These are phyloP conservation scores for Alternaria longipes DNA, from an alignment of 2,329 filamentous ascomycete genomes.

Conservation along the genomic window DNA sequence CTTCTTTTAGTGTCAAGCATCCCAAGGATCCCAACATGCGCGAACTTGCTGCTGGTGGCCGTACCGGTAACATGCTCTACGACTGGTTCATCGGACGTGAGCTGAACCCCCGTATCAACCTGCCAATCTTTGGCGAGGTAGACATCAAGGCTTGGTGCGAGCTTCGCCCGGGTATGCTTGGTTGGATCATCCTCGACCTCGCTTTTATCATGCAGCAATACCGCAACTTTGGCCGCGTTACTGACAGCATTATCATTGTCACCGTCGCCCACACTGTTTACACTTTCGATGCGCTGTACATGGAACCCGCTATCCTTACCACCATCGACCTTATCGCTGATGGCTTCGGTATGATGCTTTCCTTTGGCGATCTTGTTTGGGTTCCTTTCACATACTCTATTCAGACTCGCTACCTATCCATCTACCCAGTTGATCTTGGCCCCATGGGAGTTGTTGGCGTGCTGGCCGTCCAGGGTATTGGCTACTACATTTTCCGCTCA, in stretches of 20 bases:
- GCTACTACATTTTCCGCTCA: constrained; percentile 93
- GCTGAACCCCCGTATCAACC: constrained; percentile 83
- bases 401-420: constrained; percentile 83
- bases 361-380: constrained; percentile 93
- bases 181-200: constrained; percentile 86
- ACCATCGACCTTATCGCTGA: constrained; percentile 95
- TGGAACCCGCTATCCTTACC: constrained; percentile 87
- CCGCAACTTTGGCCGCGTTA: constrained; percentile 80
- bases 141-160: constrained; percentile 93
- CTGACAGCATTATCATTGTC: constrained; percentile 85
- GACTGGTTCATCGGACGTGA: constrained; percentile 98
- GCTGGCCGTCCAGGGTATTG: constrained; percentile 71
- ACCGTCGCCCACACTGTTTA: constrained; percentile 82
- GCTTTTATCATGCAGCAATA: constrained; percentile 90
- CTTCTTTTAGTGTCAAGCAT: constrained; percentile 80
- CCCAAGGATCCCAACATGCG: constrained; percentile 75
- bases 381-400: constrained; percentile 88
- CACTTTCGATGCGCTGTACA: constrained; percentile 83
- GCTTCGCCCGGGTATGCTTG: constrained; percentile 88
- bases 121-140: constrained; percentile 83
- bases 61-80: constrained; percentile 85
- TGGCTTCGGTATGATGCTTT: constrained; percentile 93
- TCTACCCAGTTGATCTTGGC: constrained; percentile 83
- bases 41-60: constrained; percentile 82
- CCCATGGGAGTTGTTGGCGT: constrained; percentile 70